These are phyloP conservation scores for Cladochytrium replicatum DNA, from an alignment of 192 early-diverging fungal genomes.

Conservation along the genomic window DNA sequence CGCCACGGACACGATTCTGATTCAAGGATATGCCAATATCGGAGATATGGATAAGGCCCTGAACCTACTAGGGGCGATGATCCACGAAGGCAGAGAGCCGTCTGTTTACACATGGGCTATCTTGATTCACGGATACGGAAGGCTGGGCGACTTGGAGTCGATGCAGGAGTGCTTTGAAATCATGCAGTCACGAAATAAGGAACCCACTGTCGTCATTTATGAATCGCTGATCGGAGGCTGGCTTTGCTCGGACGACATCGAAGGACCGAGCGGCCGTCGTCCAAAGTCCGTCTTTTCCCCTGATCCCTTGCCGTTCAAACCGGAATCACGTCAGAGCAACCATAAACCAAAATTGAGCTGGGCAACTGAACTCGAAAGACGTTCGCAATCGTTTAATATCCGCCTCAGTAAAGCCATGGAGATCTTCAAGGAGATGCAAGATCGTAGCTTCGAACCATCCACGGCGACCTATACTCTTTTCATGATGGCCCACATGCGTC, in stretches of 20 bases:
- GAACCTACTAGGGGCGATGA: too few species aligned
- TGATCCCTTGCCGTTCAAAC: too few species aligned
- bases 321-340: too few species aligned
- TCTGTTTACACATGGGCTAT: too few species aligned
- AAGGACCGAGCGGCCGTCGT: too few species aligned
- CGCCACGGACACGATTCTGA: too few species aligned
- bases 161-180: slow-evolving; percentile 2
- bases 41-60: too few species aligned
- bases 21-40: too few species aligned
- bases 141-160: slow-evolving; percentile 9
- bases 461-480: slow-evolving; percentile 2
- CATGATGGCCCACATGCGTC: slow-evolving; percentile 2
- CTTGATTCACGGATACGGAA: slow-evolving; percentile 15
- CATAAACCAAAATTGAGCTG: background rate
- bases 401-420: background rate
- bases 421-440: slow-evolving; percentile 5
- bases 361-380: background rate
- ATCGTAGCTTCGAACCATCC: background rate
- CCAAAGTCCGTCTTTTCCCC: too few species aligned
- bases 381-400: background rate
- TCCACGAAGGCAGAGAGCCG: too few species aligned
- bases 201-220: slow-evolving; percentile 14
- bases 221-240: slow-evolving; percentile 17
- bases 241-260: too few species aligned
- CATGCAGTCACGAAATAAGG: slow-evolving; percentile 10